Percentiles rank a stretch among this genome's conserved stretches.
Evolutionary conservation across 306 rosid species (phyloP).

Genomic region (Citrullus colocynthis): DNA sequence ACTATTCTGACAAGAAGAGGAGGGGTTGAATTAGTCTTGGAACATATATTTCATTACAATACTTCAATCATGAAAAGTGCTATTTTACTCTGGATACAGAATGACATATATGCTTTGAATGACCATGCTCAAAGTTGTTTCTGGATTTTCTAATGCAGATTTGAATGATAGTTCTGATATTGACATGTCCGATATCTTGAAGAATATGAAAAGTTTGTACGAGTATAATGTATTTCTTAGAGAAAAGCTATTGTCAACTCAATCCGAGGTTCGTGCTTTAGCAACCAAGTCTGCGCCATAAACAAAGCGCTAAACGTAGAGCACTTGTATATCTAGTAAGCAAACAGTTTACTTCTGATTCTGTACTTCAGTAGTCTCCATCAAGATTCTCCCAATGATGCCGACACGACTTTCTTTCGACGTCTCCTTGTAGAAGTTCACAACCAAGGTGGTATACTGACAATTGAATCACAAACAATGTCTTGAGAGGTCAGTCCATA

Average conservation of each 20-base stretch:
- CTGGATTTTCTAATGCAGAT: conserved; percentile 35
- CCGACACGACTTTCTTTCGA: neutral
- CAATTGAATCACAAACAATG: neutral
- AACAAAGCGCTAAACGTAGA: conserved; percentile 13
- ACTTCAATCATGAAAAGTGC: neutral
- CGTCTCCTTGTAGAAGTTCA: neutral
- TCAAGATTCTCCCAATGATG: neutral
- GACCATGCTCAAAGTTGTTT: neutral
- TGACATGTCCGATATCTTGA: conserved; percentile 54
- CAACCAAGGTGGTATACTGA: neutral
- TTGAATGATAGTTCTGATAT: conserved; percentile 42
- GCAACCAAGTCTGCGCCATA: conserved; percentile 26
- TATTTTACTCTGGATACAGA: neutral
- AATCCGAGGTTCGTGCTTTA: conserved; percentile 41
- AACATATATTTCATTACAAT: neutral
- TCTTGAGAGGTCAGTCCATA: neutral
- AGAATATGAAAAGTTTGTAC: conserved; percentile 55
- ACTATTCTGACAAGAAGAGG: neutral
- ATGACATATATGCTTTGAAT: neutral
- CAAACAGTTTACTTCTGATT: neutral
- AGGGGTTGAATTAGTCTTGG: neutral
- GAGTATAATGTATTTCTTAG: conserved; percentile 71
- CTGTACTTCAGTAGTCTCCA: neutral
- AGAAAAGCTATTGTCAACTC: conserved; percentile 55
- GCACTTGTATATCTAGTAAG: neutral